Evolutionary conservation across 805 yeast species (phyloP).

Genomic region (Spathaspora gorwiae): DNA sequence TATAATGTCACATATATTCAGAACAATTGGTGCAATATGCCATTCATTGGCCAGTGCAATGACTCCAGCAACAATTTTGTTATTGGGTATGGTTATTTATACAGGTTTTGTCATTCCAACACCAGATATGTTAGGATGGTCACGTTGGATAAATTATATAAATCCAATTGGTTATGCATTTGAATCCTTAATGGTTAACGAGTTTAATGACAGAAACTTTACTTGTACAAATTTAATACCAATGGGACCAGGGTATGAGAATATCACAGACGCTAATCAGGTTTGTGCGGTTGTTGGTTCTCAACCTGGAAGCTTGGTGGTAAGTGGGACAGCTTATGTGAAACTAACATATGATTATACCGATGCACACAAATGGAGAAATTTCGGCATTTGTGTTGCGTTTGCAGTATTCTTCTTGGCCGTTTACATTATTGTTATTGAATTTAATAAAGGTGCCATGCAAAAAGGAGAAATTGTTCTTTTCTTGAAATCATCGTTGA

Average conservation of each 20-base stretch:
- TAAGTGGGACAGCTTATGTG: conserved; percentile 60
- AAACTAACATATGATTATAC: conserved; percentile 44
- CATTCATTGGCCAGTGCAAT: conserved; percentile 5
- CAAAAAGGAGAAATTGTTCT: conserved; percentile 38
- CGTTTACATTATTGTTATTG: conserved; percentile 31
- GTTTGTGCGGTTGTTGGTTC: conserved; percentile 65
- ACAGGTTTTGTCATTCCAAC: conserved; percentile 44
- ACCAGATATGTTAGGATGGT: conserved; percentile 59
- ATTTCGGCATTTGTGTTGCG: conserved; percentile 62
- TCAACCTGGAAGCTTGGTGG: conserved; percentile 45
- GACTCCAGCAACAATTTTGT: conserved; percentile 41
- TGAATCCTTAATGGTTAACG: conserved; percentile 62
- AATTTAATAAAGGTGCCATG: conserved; percentile 36
- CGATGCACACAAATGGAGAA: conserved; percentile 71
- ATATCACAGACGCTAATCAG: conserved; percentile 30
- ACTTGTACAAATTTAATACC: conserved; percentile 57
- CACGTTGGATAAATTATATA: conserved; percentile 45
- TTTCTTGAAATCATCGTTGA: conserved; percentile 23
- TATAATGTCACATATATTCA: conserved; percentile 42
- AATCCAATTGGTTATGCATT: conserved; percentile 40
- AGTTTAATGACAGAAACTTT: conserved; percentile 55
- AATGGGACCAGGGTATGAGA: conserved; percentile 49
- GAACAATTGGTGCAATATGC: neutral
- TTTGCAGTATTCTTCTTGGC: conserved; percentile 41
- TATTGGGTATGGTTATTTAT: conserved; percentile 52